A percentile compares a stretch with the other conserved stretches of the same genome.
Conservation (phyloP, 73 alveolate genomes). For the Loxodes magnus region DNA sequence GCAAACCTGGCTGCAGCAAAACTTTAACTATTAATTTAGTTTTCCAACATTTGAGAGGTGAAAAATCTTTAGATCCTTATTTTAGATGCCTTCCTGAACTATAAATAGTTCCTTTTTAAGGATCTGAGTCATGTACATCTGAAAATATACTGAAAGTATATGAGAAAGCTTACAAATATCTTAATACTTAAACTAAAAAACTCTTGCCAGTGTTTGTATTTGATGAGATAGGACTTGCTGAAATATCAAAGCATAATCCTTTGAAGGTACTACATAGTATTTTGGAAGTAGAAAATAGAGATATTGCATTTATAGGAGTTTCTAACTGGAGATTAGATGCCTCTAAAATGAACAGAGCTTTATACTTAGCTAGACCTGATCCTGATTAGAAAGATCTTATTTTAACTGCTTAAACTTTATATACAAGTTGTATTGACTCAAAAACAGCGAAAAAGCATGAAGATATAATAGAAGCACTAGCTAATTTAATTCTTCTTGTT, state of each 20-base stretch:
- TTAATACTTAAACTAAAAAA: neutral
- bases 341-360: conserved; percentile 50
- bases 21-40: conserved; percentile 28
- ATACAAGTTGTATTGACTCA: conserved; percentile 26
- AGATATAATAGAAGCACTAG: conserved; percentile 30
- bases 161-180: conserved; percentile 8
- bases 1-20: conserved; percentile 59
- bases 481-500: too few species aligned
- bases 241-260: conserved; percentile 10
- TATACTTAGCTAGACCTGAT: conserved; percentile 45
- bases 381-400: conserved; percentile 43
- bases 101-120: neutral
- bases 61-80: neutral
- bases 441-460: conserved; percentile 10
- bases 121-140: conserved; percentile 8
- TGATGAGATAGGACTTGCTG: conserved; percentile 27
- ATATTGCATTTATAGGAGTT: conserved; percentile 24
- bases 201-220: conserved; percentile 14
- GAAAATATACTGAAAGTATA: conserved; percentile 9
- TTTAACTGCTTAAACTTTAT: conserved; percentile 34
- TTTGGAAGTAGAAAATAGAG: conserved; percentile 17
- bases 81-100: conserved; percentile 9
- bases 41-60: conserved; percentile 31
- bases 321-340: conserved; percentile 46
- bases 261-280: conserved; percentile 10